phyloP scores from a whole-genome alignment of 345 rosid genomes.

The Aquilaria yunnanensis region DNA sequence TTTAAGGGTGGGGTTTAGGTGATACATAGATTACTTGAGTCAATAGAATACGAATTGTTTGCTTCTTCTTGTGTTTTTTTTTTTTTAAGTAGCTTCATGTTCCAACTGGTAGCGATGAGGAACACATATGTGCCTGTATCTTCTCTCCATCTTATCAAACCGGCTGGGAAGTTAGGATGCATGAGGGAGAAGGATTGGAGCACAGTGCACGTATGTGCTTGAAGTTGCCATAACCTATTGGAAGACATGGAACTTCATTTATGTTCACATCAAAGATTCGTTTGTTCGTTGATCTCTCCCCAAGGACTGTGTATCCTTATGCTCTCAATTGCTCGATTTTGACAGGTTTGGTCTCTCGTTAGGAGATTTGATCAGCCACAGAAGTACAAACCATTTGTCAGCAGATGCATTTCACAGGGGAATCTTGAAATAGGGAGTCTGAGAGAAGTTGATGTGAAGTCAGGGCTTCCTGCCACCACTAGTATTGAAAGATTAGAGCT shows the following conservation, averaged over 20 bases:
- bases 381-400: constrained; percentile 70
- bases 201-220: no score
- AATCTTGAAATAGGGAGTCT: constrained; percentile 74
- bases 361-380: constrained; percentile 86
- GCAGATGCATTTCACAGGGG: constrained; percentile 65
- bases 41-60: neutral
- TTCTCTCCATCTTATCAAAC: neutral
- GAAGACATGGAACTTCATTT: no score
- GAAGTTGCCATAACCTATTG: no score
- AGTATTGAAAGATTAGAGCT: constrained; percentile 77
- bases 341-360: constrained; percentile 76
- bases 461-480: constrained; percentile 77
- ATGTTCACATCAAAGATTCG: neutral
- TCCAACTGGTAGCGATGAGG: no score
- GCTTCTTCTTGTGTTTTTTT: neutral
- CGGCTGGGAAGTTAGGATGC: no score
- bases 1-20: no score
- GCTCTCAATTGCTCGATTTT: constrained; percentile 1
- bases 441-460: constrained; percentile 75
- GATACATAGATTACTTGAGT: no score
- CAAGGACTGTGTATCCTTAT: neutral
- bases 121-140: neutral
- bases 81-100: neutral
- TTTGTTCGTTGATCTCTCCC: constrained; percentile 2
- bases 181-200: no score